phyloP scores from a whole-genome alignment of 116 monocot species.

The Trichopus zeylanicus region DNA sequence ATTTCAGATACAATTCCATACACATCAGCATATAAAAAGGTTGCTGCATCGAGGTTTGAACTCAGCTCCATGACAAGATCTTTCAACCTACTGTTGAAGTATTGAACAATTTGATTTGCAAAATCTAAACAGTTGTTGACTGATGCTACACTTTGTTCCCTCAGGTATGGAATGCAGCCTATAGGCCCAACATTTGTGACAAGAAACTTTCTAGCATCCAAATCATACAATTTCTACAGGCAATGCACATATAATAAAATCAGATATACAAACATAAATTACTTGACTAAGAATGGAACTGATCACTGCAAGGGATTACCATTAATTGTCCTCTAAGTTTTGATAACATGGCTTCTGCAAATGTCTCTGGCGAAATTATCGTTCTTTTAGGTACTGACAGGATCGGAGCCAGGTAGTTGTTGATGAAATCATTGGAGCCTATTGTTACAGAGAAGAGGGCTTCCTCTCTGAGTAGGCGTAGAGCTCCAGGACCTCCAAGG shows the following conservation, averaged over 20 bases:
- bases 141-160: constrained; percentile 20
- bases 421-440: constrained; percentile 58
- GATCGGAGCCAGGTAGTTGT: constrained; percentile 46
- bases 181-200: constrained; percentile 45
- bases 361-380: constrained; percentile 19
- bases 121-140: constrained; percentile 27
- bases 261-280: background rate
- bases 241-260: background rate
- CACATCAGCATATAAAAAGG: constrained; percentile 33
- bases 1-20: constrained; percentile 37
- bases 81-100: constrained; percentile 31
- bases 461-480: constrained; percentile 14
- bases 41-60: constrained; percentile 22
- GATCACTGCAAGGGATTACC: constrained; percentile 12
- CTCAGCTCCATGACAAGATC: constrained; percentile 38
- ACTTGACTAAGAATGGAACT: background rate
- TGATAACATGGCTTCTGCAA: constrained; percentile 28
- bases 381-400: constrained; percentile 25
- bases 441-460: constrained; percentile 34
- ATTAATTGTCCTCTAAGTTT: constrained; percentile 30
- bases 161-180: constrained; percentile 44
- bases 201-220: constrained; percentile 47
- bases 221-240: constrained; percentile 33
- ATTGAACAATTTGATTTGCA: constrained; percentile 30
- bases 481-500: constrained; percentile 18